These are phyloP conservation scores for Xanthoparmelia taractica DNA, from an alignment of 495 filamentous ascomycete genomes.

Conservation along the genomic window DNA sequence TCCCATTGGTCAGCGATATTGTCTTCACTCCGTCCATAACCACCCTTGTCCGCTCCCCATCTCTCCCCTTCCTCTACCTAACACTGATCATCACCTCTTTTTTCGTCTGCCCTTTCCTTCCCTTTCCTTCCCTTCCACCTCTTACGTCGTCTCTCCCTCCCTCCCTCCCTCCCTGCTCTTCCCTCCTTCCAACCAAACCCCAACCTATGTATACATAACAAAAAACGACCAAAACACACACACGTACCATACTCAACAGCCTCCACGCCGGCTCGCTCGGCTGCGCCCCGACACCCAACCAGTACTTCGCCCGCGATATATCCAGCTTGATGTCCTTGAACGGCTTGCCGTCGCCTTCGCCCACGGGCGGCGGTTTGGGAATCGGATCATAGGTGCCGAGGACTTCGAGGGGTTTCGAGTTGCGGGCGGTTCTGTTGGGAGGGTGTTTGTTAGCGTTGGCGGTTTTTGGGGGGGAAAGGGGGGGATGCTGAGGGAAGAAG, in stretches of 20 bases:
- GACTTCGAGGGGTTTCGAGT: slow-evolving; percentile 85
- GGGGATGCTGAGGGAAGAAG: background rate
- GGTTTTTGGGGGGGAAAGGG: background rate
- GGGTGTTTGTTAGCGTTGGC: slow-evolving; percentile 3
- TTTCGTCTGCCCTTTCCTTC: too few relatives aligned
- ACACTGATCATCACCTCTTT: too few relatives aligned
- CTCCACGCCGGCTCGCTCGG: slow-evolving; percentile 84
- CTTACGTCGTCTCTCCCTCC: too few relatives aligned
- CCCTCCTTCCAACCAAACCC: slow-evolving; percentile 18
- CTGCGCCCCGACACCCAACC: slow-evolving; percentile 94
- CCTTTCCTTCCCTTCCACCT: background rate
- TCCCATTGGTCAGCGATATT: too few relatives aligned
- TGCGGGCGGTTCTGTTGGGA: slow-evolving; percentile 63
- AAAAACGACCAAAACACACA: too few relatives aligned
- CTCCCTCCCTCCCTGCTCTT: slow-evolving; percentile 11
- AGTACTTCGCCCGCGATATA: slow-evolving; percentile 74
- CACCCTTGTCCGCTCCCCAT: too few relatives aligned
- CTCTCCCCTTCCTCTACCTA: too few relatives aligned
- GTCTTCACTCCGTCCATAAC: too few relatives aligned
- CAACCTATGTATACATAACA: too few relatives aligned
- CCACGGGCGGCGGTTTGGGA: slow-evolving; percentile 61
- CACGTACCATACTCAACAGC: slow-evolving; percentile 68
- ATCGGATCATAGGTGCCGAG: slow-evolving; percentile 92
- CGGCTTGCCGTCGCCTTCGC: slow-evolving; percentile 50
- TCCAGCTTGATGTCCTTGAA: slow-evolving; percentile 91